These are phyloP conservation scores for Penicillium fimorum DNA, from an alignment of 495 filamentous ascomycete species.

Conservation along the genomic window DNA sequence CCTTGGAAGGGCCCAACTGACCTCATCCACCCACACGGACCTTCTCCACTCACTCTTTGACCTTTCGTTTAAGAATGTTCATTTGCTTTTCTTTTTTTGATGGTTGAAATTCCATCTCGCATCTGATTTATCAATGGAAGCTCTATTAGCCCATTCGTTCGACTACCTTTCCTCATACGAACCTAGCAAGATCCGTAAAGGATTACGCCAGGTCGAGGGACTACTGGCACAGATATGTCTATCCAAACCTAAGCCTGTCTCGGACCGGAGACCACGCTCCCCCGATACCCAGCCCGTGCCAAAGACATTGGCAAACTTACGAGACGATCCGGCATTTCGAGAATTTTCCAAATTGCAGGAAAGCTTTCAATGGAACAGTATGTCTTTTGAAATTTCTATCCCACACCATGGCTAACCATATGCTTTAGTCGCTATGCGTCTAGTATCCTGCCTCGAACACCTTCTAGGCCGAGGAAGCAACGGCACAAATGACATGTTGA, in stretches of 20 bases:
- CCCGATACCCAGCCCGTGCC: slow-evolving; percentile 42
- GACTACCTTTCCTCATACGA: slow-evolving; percentile 96
- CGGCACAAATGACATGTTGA: slow-evolving; percentile 83
- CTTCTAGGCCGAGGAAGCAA: slow-evolving; percentile 76
- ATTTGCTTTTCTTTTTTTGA: slow-evolving; percentile 12
- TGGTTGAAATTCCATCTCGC: slow-evolving; percentile 14
- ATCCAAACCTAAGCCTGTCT: slow-evolving; percentile 50
- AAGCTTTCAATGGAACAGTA: slow-evolving; percentile 95
- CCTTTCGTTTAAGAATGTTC: slow-evolving; percentile 8
- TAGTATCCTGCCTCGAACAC: slow-evolving; percentile 84
- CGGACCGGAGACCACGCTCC: slow-evolving; percentile 43
- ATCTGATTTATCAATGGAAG: slow-evolving; percentile 64
- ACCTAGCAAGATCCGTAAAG: slow-evolving; percentile 83
- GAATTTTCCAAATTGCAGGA: slow-evolving; percentile 98
- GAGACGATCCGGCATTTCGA: slow-evolving; percentile 83
- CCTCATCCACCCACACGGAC: slow-evolving; percentile 28
- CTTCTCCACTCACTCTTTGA: slow-evolving; percentile 11
- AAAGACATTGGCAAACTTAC: slow-evolving; percentile 69
- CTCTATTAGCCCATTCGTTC: slow-evolving; percentile 87
- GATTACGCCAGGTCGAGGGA: slow-evolving; percentile 91
- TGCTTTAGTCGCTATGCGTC: slow-evolving; percentile 68
- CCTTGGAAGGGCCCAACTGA: slow-evolving; percentile 16
- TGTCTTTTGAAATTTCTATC: slow-evolving; percentile 18
- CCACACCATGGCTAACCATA: not conserved
- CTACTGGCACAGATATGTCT: slow-evolving; percentile 95